phyloP scores from a whole-genome alignment of 345 rosid genomes.

The Odontarrhena argentea region DNA sequence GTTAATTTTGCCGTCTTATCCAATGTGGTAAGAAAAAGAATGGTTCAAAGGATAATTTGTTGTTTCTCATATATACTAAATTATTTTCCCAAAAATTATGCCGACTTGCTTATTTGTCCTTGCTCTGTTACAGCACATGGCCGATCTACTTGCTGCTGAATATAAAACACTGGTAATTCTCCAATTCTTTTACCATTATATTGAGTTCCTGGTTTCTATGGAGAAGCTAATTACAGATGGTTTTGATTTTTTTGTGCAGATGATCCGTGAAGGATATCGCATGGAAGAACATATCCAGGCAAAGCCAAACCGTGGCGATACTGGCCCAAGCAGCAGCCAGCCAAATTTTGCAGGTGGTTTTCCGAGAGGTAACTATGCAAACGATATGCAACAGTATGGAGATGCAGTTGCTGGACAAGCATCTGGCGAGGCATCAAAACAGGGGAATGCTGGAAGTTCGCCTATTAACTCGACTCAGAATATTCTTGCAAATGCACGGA shows the following conservation, averaged over 20 bases:
- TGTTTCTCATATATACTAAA: constrained; percentile 13
- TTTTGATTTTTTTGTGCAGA: constrained; percentile 53
- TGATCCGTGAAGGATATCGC: constrained; percentile 62
- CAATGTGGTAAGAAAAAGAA: neutral
- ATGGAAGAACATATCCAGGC: constrained; percentile 59
- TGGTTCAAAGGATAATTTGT: constrained; percentile 13
- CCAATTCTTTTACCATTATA: constrained; percentile 5
- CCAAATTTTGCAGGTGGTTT: constrained; percentile 50
- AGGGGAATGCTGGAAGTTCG: constrained; percentile 50
- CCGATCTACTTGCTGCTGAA: constrained; percentile 83
- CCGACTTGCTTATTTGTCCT: constrained; percentile 41
- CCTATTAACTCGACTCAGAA: constrained; percentile 54
- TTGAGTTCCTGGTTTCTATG: constrained; percentile 6
- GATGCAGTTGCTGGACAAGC: constrained; percentile 61
- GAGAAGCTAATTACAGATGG: constrained; percentile 14
- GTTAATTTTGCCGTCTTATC: constrained; percentile 22
- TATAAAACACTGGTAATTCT: constrained; percentile 70
- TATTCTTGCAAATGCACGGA: constrained; percentile 59
- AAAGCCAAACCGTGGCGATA: constrained; percentile 53
- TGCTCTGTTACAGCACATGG: constrained; percentile 62
- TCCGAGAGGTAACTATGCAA: constrained; percentile 55
- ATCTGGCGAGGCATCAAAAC: constrained; percentile 56
- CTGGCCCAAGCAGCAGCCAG: constrained; percentile 53
- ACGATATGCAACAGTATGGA: constrained; percentile 59
- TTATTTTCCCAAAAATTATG: constrained; percentile 25